phyloP scores from a whole-genome alignment of 192 early-diverging fungal species.

The Entophlyctis luteolus region DNA sequence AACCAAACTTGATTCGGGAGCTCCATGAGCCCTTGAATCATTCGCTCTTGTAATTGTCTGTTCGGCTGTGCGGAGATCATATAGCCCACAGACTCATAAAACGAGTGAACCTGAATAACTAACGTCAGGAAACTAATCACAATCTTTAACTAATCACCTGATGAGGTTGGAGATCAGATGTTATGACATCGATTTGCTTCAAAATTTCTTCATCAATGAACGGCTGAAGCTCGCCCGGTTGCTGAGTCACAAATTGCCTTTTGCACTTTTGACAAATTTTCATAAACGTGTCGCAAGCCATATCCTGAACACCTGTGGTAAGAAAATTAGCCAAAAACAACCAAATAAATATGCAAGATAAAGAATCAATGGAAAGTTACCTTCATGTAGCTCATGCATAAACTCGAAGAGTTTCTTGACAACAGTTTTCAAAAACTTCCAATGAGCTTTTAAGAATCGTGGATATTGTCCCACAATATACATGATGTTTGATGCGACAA shows the following conservation, averaged over 20 bases:
- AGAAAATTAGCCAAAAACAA: background rate
- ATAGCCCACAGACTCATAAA: constrained; percentile 97
- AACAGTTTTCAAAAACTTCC: constrained; percentile 99
- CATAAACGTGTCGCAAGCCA: constrained; percentile 99
- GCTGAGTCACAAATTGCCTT: constrained; percentile 91
- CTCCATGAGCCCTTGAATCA: constrained; percentile 85
- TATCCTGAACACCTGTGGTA: constrained; percentile 88
- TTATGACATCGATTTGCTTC: constrained; percentile 71
- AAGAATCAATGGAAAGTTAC: constrained; percentile 20
- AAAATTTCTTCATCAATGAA: constrained; percentile 96
- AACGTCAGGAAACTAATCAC: background rate
- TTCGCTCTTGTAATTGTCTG: constrained; percentile 69
- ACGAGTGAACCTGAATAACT: constrained; percentile 75
- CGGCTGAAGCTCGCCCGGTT: constrained; percentile 79
- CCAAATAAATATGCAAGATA: background rate
- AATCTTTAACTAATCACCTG: constrained; percentile 55
- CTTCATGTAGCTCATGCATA: constrained; percentile 99
- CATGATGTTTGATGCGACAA: constrained; percentile 99
- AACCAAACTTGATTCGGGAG: constrained; percentile 86
- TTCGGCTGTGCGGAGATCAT: constrained; percentile 94
- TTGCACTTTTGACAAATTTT: constrained; percentile 98
- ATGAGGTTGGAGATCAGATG: constrained; percentile 82
- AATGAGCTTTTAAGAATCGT: constrained; percentile 99
- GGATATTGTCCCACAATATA: constrained; percentile 99
- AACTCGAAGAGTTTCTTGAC: constrained; percentile 99